Base-by-base conservation (phyloP, 1,284 basidiomycete genomes). In the Microbotryum scabiosae region DNA sequence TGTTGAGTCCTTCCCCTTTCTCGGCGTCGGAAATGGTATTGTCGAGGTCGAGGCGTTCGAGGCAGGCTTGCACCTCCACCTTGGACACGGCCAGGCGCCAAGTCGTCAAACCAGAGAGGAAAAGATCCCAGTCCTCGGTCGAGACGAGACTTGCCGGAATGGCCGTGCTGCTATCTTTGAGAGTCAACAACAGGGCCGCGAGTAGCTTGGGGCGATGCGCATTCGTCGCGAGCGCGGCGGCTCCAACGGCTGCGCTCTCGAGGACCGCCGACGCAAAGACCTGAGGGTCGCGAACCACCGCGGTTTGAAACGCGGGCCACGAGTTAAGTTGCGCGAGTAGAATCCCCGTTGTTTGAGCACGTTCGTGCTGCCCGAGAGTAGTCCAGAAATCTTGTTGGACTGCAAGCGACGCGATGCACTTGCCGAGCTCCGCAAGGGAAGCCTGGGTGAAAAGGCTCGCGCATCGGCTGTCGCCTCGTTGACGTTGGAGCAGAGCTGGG, bases 41-140 rank as follows among this genome's bases (percentile, higher is more conserved):
- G 32, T 69, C 67, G 21, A 63, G 57, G 9, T 63, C 65, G 44
- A 69, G 59, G 5, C 67, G 65, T 36, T 69, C 67, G 46, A 69
- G 65, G 9, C 56, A 64, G 3, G 67, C 57, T 21, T 64, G 65
- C 41, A 69, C 61, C 32, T 69, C 67, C 53, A 69, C 62, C 49
- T 69, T 69, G 6, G 62, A 64, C 18, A 64, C 43, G 7, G 65
- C 32, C 4, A 69, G 57, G 12, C 65, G 60, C 67, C 67, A 69
- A 6, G 67, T 56, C 9, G 65, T 67, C 6, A 69, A 51, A 20
- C 67, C 65, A 8, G 67, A 69, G 16, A 69, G 62, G 61, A 68
- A 68, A 43, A 61, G 20, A 50, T 68, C 67, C 58, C 60, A 64
- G 43, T 68, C 67, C 28, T 68, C 67, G 7, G 67, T 66, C 41